Evolutionary conservation across 2,329 filamentous ascomycete species (phyloP).

Genomic region (Cladosporium oxysporum): DNA sequence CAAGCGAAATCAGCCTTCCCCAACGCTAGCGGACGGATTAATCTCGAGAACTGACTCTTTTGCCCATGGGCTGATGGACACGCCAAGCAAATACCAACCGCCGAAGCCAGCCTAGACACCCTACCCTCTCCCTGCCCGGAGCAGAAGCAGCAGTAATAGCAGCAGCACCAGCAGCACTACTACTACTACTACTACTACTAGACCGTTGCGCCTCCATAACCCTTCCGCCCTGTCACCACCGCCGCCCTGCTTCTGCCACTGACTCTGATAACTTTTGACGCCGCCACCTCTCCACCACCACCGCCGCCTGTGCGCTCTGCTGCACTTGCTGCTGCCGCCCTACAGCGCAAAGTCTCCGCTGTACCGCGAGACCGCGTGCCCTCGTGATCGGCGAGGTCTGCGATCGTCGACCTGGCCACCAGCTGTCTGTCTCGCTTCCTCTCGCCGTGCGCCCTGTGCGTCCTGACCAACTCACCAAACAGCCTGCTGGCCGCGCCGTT

Average conservation of each 20-base stretch:
- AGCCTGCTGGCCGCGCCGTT: conserved; percentile 12
- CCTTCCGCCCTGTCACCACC: neutral
- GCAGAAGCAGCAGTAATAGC: neutral
- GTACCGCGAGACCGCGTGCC: neutral
- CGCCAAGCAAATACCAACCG: conserved; percentile 4
- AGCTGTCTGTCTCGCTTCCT: conserved; percentile 17
- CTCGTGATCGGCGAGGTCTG: conserved; percentile 16
- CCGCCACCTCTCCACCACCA: neutral
- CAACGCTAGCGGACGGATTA: conserved; percentile 15
- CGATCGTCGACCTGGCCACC: conserved; percentile 7
- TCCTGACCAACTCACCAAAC: conserved; percentile 6
- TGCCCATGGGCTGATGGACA: conserved; percentile 11
- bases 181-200: no score
- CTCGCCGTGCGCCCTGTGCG: conserved; percentile 14
- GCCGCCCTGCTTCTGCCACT: neutral
- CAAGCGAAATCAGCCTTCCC: conserved; percentile 18
- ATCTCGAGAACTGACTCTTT: conserved; percentile 10
- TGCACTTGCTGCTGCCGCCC: neutral
- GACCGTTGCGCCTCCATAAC: neutral
- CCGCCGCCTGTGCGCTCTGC: neutral
- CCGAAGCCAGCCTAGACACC: conserved; percentile 4
- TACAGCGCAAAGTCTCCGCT: neutral
- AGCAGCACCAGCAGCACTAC: neutral
- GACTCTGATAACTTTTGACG: neutral
- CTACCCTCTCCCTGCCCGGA: neutral